Base-by-base conservation (phyloP, 2,329 filamentous ascomycete species). In the Ceratocystis variospora region DNA sequence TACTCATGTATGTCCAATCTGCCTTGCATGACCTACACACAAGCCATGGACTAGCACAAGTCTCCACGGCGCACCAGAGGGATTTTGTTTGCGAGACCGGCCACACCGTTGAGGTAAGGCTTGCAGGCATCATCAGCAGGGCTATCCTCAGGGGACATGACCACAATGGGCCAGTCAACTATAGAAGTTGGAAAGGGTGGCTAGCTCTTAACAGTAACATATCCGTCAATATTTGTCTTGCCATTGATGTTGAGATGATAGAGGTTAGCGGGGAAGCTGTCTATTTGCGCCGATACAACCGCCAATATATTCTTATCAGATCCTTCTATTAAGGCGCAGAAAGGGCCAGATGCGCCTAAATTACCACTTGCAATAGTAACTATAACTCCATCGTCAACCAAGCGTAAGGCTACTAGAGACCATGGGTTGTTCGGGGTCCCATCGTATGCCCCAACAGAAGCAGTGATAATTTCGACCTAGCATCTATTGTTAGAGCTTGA, bases 331-430 rank as follows among this genome's bases (percentile, higher is more conserved):
- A 73, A 73, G 1, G 73, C 71, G 66, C 76, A 79, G 71, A 82
- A 81, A 0, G 80, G 75, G 0, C 81, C 81, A 12, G 73, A 71
- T 12, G 73, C 73, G 25, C 81, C 81, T 12, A 77, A 75, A 65
- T 83, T 83, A 6, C 81, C 80, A 4, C 77, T 79, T 1, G 80
- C 77, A 25, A 81, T 76, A 6, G 77, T 77, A 17, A 81, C 76
- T 5, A 81, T 76, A 0, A 82, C 74, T 6, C 80, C 80, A 31
- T 76, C 73, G 4, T 75, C 71, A 17, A 77, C 77, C 46, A 79
- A 72, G 5, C 76, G 73, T 22, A 73, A 76, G 6, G 76, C 74
- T 2, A 79, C 71, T 0, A 76, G 69, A 1, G 77, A 76, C 77
- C 75, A 78, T 6, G 76, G 75, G 45, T 77, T 77, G 41, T 76